phyloP scores from a whole-genome alignment of 2,329 filamentous ascomycete genomes.

The Cryphonectria naterciae region DNA sequence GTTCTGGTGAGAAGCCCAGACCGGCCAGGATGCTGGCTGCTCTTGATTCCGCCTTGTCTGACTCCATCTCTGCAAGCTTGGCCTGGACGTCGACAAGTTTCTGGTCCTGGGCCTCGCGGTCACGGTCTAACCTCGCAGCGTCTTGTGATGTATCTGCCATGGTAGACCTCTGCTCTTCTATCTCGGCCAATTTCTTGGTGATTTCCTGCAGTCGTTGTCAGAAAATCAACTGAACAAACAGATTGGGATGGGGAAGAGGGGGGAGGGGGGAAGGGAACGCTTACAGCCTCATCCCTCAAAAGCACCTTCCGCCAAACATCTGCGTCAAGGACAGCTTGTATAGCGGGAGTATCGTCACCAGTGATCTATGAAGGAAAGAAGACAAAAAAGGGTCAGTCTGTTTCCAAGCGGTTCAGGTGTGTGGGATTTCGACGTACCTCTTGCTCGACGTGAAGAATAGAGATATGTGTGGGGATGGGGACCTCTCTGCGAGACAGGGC shows the following conservation, averaged over 20 bases:
- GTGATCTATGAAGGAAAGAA: slow-evolving; percentile 65
- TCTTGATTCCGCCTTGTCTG: slow-evolving; percentile 94
- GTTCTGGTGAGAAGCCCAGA: slow-evolving; percentile 92
- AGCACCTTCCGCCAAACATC: slow-evolving; percentile 99
- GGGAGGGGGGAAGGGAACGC: slow-evolving; percentile 36
- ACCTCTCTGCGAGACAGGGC: slow-evolving; percentile 92
- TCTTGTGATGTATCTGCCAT: slow-evolving; percentile 93
- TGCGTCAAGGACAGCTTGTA: slow-evolving; percentile 94
- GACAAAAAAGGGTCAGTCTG: neutral
- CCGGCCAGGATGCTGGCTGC: slow-evolving; percentile 95
- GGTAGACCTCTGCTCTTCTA: slow-evolving; percentile 76
- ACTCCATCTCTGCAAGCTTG: slow-evolving; percentile 98
- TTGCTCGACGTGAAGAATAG: slow-evolving; percentile 98
- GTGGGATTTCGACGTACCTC: slow-evolving; percentile 62
- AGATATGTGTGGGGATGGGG: slow-evolving; percentile 94
- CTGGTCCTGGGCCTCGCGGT: slow-evolving; percentile 86
- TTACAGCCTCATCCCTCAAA: slow-evolving; percentile 81
- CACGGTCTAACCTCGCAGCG: slow-evolving; percentile 80
- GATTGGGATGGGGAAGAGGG: neutral
- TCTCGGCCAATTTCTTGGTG: slow-evolving; percentile 69
- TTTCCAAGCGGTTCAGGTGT: too few species aligned
- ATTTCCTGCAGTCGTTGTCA: slow-evolving; percentile 68
- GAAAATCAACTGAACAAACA: slow-evolving; percentile 8
- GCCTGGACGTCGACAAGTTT: slow-evolving; percentile 89
- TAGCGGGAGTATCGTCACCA: slow-evolving; percentile 90